A percentile compares a stretch with the other conserved stretches of the same genome.
phyloP scores from a whole-genome alignment of 768 basidiomycete species.

The Thelephora ganbajun region DNA sequence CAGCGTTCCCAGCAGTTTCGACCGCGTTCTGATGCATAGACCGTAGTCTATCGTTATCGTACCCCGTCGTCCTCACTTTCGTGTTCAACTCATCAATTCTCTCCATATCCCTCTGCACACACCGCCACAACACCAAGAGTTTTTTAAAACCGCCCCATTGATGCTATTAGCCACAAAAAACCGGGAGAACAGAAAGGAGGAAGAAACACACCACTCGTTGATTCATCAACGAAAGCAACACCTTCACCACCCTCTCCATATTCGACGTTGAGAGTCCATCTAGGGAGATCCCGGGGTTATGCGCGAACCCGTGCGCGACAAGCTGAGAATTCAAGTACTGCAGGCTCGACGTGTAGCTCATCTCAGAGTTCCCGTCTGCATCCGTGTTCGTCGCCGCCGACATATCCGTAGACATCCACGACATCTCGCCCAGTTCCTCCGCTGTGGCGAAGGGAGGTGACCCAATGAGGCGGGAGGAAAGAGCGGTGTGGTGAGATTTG shows the following conservation, averaged over 20 bases:
- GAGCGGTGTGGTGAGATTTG: too few species aligned
- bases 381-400: not conserved
- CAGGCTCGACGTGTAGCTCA: slow-evolving; percentile 40
- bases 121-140: not conserved
- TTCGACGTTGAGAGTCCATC: slow-evolving; percentile 47
- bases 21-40: slow-evolving; percentile 46
- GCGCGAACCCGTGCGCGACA: slow-evolving; percentile 64
- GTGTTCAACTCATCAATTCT: slow-evolving; percentile 65
- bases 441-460: too few species aligned
- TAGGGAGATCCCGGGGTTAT: slow-evolving; percentile 49
- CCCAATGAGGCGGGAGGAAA: too few species aligned
- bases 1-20: slow-evolving; percentile 56
- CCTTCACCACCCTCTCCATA: slow-evolving; percentile 49
- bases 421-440: too few species aligned
- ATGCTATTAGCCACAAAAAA: not conserved
- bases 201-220: slow-evolving; percentile 54
- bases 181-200: not conserved
- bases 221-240: slow-evolving; percentile 60
- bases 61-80: slow-evolving; percentile 61
- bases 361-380: not conserved
- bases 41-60: slow-evolving; percentile 66
- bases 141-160: not conserved
- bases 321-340: slow-evolving; percentile 77
- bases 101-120: slow-evolving; percentile 52
- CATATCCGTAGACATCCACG: too few species aligned